Conservation (phyloP, 1,284 basidiomycete genomes). For the Ceratobasidium sp. region DNA sequence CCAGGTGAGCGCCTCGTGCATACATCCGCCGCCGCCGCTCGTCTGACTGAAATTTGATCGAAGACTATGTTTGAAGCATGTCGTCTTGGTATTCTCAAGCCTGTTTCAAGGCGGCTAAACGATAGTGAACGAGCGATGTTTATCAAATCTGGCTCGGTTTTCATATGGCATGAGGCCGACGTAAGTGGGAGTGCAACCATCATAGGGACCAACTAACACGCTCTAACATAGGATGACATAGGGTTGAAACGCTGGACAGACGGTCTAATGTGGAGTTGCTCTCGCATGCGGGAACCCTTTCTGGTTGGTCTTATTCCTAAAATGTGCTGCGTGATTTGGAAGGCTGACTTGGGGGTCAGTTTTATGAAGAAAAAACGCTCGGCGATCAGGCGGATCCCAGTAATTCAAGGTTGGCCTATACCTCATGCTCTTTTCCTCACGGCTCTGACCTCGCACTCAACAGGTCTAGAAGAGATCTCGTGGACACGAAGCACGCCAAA, state of each 20-base stretch:
- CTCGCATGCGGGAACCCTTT: slow-evolving; percentile 63
- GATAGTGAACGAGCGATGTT: slow-evolving; percentile 64
- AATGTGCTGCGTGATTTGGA: not conserved
- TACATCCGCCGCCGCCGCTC: slow-evolving; percentile 56
- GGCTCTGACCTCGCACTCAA: not conserved
- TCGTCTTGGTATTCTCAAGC: slow-evolving; percentile 41
- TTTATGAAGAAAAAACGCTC: slow-evolving; percentile 63
- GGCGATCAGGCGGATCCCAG: slow-evolving; percentile 43
- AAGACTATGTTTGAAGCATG: slow-evolving; percentile 38
- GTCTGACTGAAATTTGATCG: not conserved
- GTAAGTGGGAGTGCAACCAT: slow-evolving; percentile 50
- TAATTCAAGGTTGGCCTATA: slow-evolving; percentile 29
- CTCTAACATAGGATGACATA: slow-evolving; percentile 22
- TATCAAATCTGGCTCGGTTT: slow-evolving; percentile 72
- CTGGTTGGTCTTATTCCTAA: slow-evolving; percentile 52
- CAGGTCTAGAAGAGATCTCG: slow-evolving; percentile 36
- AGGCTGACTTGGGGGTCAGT: slow-evolving; percentile 51
- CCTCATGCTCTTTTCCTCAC: not conserved
- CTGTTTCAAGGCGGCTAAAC: slow-evolving; percentile 48
- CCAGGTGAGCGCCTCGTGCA: slow-evolving; percentile 58
- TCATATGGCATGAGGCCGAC: slow-evolving; percentile 76
- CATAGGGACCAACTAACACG: slow-evolving; percentile 7
- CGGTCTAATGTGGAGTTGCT: slow-evolving; percentile 70
- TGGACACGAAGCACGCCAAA: slow-evolving; percentile 45
- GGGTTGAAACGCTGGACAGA: slow-evolving; percentile 75